Base-by-base conservation (phyloP, 345 rosid genomes). In the Hevea brasiliensis region DNA sequence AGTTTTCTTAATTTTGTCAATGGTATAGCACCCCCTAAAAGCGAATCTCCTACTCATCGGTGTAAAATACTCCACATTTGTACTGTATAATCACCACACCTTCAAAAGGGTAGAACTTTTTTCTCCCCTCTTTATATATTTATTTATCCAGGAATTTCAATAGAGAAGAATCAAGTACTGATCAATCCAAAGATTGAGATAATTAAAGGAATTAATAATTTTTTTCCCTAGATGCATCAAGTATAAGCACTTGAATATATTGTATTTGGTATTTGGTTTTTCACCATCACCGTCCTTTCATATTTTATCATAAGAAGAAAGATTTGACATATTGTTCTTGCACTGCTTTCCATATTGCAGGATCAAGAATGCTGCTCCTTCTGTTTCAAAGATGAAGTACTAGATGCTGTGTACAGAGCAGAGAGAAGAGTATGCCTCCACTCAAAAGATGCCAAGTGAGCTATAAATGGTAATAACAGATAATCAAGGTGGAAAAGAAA, bases 271-370 rank as follows among this genome's bases (percentile, higher is more conserved):
- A 54, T 9, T 48, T 37, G 47, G 37, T 13, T 80, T 72, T 75
- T 68, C 70, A 11, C 11, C 26, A 48, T 60, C 70, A 11, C 11
- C 26, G 40, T 60, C 71, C 11, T 60, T 42, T 72, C 65, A 48
- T 42, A 47, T 47, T 0, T 44, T 40, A n/a, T 56, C 50, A 1
- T 24, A 14, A 7, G 8, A 21, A 24, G 8, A 48, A 50, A 67
- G 81, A 82, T 64, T 74, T 67, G 75, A 77, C 77, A 68, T 29
- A 44, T 74, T 79, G 75, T 74, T 82, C 75, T 70, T 64, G 66
- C 53, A 51, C 58, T 50, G n/a, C 55, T 1, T 32, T 47, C 27
- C 62, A 64, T 17, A 23, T 61, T 75, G 62, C 55, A 56, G 67
- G 10, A 15, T 41, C 24, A 75, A 37, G 41, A 32, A 32, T 71